phyloP scores from a whole-genome alignment of 2,329 filamentous ascomycete species.

The Graphilbum ipis-grandicollis region DNA sequence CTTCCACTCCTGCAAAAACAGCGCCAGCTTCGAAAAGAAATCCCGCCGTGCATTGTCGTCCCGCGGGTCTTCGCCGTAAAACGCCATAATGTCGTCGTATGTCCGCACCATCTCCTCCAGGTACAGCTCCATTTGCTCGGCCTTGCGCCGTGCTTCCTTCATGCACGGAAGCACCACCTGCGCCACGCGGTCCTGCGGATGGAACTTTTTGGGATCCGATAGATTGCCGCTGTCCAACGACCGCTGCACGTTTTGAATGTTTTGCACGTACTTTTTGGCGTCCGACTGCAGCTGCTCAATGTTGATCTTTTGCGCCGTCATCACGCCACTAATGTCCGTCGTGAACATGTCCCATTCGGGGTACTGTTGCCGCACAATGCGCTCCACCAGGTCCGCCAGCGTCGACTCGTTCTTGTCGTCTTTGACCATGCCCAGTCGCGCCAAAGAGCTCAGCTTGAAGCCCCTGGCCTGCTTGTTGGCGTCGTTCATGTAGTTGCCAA shows the following conservation, averaged over 20 bases:
- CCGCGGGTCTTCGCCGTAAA: constrained; percentile 83
- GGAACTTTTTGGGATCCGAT: constrained; percentile 93
- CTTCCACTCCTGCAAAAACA: constrained; percentile 90
- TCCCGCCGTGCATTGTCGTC: constrained; percentile 89
- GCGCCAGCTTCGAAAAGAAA: constrained; percentile 86
- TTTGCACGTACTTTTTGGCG: constrained; percentile 83
- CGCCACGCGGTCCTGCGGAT: constrained; percentile 86
- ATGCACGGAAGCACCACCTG: constrained; percentile 83
- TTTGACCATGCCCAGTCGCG: constrained; percentile 90
- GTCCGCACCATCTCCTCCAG: constrained; percentile 81
- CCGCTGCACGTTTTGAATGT: constrained; percentile 82
- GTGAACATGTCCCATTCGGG: constrained; percentile 85
- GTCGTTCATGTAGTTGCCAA: constrained; percentile 99
- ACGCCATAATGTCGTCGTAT: constrained; percentile 89
- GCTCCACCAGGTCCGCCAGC: constrained; percentile 86
- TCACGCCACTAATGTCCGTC: constrained; percentile 66
- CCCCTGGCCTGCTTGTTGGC: constrained; percentile 94
- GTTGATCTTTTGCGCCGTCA: constrained; percentile 75
- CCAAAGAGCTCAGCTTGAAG: constrained; percentile 93
- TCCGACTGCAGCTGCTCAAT: constrained; percentile 81
- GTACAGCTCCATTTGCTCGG: constrained; percentile 87
- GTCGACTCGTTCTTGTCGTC: constrained; percentile 98
- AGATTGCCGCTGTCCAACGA: constrained; percentile 87
- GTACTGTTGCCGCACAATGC: constrained; percentile 91
- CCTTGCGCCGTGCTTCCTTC: constrained; percentile 92